phyloP scores from a whole-genome alignment of 768 basidiomycete species.

The Mycena crocata region DNA sequence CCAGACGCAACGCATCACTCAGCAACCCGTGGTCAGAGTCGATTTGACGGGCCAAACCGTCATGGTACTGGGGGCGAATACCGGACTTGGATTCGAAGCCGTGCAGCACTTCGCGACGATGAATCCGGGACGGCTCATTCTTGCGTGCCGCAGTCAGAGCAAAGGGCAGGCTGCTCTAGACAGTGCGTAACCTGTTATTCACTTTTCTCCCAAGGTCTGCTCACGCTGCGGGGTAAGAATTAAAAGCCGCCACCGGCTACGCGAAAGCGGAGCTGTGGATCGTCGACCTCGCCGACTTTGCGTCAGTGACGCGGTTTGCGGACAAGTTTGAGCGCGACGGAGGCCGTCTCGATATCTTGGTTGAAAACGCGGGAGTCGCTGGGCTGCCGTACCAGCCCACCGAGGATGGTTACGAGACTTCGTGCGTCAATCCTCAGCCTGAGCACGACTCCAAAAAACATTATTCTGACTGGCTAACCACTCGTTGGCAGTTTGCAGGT shows the following conservation, averaged over 20 bases:
- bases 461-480: too few species aligned
- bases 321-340: conserved; percentile 35
- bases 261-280: conserved; percentile 41
- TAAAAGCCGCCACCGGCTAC: conserved; percentile 38
- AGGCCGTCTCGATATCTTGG: conserved; percentile 24
- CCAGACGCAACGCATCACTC: not conserved
- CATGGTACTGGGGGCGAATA: conserved; percentile 21
- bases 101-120: conserved; percentile 23
- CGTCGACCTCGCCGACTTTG: conserved; percentile 44
- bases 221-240: conserved; percentile 28
- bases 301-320: conserved; percentile 42
- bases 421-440: not conserved
- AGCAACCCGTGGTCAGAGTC: conserved; percentile 1
- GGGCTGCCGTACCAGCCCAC: not conserved
- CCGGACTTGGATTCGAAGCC: conserved; percentile 20
- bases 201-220: not conserved
- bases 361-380: conserved; percentile 22
- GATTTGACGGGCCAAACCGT: conserved; percentile 20
- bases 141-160: conserved; percentile 17
- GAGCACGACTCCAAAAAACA: not conserved
- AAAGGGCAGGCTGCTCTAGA: conserved; percentile 20
- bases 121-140: conserved; percentile 20
- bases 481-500: conserved; percentile 50
- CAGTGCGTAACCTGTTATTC: not conserved
- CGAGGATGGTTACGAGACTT: conserved; percentile 15